Evolutionary conservation across 2,329 filamentous ascomycete species (phyloP).

Genomic region (Cladophialophora bantiana): DNA sequence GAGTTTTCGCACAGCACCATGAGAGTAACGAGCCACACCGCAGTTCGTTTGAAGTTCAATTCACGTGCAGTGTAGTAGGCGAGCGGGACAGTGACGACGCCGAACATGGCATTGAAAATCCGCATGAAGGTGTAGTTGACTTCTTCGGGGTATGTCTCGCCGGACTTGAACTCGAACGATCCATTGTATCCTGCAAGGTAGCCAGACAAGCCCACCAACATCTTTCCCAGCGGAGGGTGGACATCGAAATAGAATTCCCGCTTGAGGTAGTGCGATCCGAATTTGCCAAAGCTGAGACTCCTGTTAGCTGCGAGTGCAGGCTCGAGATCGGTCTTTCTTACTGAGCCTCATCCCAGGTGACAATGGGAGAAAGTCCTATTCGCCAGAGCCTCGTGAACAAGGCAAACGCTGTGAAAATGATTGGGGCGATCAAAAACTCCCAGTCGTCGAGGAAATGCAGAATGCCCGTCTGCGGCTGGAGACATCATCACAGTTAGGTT

Average conservation of each 20-base stretch:
- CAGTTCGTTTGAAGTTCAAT: conserved; percentile 81
- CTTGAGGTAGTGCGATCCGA: conserved; percentile 98
- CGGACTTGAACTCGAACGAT: conserved; percentile 99
- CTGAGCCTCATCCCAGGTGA: conserved; percentile 80
- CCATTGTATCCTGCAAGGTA: conserved; percentile 98
- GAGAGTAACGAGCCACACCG: conserved; percentile 92
- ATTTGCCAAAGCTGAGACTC: conserved; percentile 68
- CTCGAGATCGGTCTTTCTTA: conserved; percentile 51
- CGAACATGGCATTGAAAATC: conserved; percentile 94
- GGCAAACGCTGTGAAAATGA: conserved; percentile 68
- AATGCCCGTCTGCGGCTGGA: conserved; percentile 46
- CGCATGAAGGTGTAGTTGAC: conserved; percentile 99
- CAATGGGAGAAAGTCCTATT: conserved; percentile 72
- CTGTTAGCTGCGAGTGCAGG: conserved; percentile 9
- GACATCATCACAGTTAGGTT: neutral
- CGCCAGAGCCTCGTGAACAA: conserved; percentile 73
- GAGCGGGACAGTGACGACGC: conserved; percentile 87
- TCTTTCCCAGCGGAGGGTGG: conserved; percentile 95
- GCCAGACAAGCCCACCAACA: conserved; percentile 94
- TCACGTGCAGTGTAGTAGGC: conserved; percentile 95
- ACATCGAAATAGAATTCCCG: conserved; percentile 99
- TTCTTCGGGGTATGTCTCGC: conserved; percentile 91
- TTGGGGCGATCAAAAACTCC: conserved; percentile 68
- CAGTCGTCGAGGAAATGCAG: conserved; percentile 60
- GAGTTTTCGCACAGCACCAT: conserved; percentile 99